Conservation (phyloP, 192 early-diverging fungal species). For the Backusella liffmaniae region DNA sequence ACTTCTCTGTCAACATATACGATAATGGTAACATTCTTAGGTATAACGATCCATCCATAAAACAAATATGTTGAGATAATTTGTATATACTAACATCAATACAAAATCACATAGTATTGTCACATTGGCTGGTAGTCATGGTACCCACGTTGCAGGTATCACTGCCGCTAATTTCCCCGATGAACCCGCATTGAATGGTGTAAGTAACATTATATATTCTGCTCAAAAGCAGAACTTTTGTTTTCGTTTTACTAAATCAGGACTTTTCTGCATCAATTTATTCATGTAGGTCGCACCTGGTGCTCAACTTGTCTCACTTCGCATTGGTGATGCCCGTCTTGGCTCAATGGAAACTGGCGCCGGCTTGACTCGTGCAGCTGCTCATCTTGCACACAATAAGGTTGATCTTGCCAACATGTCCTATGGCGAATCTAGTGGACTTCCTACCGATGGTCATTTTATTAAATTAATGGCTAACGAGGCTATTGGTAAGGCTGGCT, state of each 20-base stretch:
- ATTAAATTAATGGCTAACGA: conserved; percentile 77
- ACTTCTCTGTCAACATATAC: conserved; percentile 93
- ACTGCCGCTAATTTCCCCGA: conserved; percentile 87
- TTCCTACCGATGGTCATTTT: conserved; percentile 77
- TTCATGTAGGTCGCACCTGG: conserved; percentile 80
- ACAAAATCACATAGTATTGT: conserved; percentile 62
- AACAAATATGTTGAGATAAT: neutral
- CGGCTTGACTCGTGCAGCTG: conserved; percentile 79
- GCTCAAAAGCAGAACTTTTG: neutral
- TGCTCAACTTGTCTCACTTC: conserved; percentile 90
- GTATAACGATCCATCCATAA: conserved; percentile 15
- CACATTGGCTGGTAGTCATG: conserved; percentile 79
- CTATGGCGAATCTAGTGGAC: conserved; percentile 79
- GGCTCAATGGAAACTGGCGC: conserved; percentile 81
- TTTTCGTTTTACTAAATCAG: neutral
- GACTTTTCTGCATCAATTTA: neutral
- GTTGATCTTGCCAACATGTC: conserved; percentile 84
- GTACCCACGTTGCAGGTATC: conserved; percentile 95
- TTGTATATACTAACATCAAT: conserved; percentile 1
- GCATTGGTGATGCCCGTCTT: conserved; percentile 78
- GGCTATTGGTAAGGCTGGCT: conserved; percentile 78
- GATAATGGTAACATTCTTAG: conserved; percentile 72
- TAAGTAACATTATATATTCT: conserved; percentile 29
- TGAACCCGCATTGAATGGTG: conserved; percentile 81
- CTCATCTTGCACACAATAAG: conserved; percentile 64